These are phyloP conservation scores for Allomyces javanicus DNA, from an alignment of 192 early-diverging fungal species.

Conservation along the genomic window DNA sequence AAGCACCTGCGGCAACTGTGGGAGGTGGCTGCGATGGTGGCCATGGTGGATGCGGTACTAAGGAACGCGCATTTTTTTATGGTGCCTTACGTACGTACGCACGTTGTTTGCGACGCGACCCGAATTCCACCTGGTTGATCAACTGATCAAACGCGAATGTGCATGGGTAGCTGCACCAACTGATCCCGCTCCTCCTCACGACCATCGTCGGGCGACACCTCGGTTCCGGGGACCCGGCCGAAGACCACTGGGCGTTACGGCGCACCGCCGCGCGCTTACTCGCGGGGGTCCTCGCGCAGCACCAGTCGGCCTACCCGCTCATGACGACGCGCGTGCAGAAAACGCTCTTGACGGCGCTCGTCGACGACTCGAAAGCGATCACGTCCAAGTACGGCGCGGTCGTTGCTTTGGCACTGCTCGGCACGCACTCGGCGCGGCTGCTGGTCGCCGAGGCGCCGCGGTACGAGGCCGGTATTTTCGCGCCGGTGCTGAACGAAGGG, in stretches of 20 bases:
- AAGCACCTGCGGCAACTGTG: slow-evolving; percentile 49
- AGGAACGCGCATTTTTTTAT: background rate
- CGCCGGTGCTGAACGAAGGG: no score
- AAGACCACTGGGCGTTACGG: slow-evolving; percentile 73
- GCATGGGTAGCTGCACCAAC: slow-evolving; percentile 62
- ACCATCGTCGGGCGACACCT: slow-evolving; percentile 75
- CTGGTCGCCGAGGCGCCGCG: no score
- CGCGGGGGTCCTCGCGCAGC: slow-evolving; percentile 24
- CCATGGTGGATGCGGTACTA: slow-evolving; percentile 31
- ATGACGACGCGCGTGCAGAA: no score
- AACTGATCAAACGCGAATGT: slow-evolving; percentile 1
- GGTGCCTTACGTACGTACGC: background rate
- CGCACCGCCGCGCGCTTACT: slow-evolving; percentile 51
- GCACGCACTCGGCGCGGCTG: no score
- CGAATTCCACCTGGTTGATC: background rate
- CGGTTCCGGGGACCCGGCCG: slow-evolving; percentile 34
- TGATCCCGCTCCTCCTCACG: slow-evolving; percentile 81
- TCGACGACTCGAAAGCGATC: no score
- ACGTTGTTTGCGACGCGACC: background rate
- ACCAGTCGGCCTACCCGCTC: no score
- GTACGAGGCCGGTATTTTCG: no score
- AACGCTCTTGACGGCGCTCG: no score
- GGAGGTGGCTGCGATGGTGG: slow-evolving; percentile 42
- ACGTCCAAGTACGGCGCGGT: no score
- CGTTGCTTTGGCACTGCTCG: no score